These are phyloP conservation scores for Lecanicillium sp. DNA, from an alignment of 2,329 filamentous ascomycete species.

Conservation along the genomic window DNA sequence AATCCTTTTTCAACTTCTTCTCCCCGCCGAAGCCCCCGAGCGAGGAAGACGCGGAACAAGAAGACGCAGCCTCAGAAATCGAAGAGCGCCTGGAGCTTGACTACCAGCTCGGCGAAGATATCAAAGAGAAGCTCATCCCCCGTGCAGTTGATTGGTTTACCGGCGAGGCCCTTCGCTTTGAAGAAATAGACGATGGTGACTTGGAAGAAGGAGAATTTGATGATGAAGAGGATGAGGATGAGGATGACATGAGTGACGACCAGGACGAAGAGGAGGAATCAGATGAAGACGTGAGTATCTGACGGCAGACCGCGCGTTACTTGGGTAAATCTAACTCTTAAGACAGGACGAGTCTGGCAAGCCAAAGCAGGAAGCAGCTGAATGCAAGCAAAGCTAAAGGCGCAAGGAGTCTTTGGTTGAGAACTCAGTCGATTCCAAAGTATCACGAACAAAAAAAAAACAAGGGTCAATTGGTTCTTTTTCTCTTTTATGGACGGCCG, in stretches of 20 bases:
- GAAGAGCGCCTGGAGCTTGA: conserved; percentile 97
- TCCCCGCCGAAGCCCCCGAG: conserved; percentile 81
- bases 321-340: conserved; percentile 5
- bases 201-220: conserved; percentile 75
- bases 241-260: conserved; percentile 76
- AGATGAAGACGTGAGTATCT: conserved; percentile 60
- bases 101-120: conserved; percentile 97
- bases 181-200: conserved; percentile 81
- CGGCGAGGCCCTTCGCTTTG: conserved; percentile 91
- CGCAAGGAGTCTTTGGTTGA: no score
- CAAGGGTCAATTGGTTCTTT: no score
- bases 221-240: conserved; percentile 89
- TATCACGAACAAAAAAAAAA: no score
- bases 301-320: not conserved
- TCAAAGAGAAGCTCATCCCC: conserved; percentile 99
- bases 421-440: no score
- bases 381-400: conserved; percentile 88
- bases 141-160: conserved; percentile 99
- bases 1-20: conserved; percentile 99
- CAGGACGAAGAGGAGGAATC: conserved; percentile 76
- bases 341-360: conserved; percentile 76
- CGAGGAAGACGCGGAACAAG: conserved; percentile 58
- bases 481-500: no score
- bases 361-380: conserved; percentile 87
- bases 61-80: conserved; percentile 77